Evolutionary conservation across 768 basidiomycete species (phyloP).

Genomic region (Asterophora parasitica): DNA sequence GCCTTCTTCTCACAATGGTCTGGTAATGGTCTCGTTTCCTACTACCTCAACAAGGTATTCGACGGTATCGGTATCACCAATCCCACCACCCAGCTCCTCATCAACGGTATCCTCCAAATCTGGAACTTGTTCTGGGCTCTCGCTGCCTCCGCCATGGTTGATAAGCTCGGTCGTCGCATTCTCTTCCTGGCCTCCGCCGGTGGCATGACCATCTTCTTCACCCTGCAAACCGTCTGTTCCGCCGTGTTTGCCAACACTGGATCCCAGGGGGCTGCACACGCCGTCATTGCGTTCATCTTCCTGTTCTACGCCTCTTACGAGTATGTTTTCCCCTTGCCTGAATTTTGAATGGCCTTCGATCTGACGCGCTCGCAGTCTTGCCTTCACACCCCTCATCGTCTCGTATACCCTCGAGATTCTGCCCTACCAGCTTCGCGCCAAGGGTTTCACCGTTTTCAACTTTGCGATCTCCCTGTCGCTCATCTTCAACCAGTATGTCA

Average conservation of each 20-base stretch:
- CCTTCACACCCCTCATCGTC: slow-evolving; percentile 83
- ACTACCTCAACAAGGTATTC: slow-evolving; percentile 76
- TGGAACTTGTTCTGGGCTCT: slow-evolving; percentile 72
- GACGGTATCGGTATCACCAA: slow-evolving; percentile 61
- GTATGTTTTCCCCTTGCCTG: slow-evolving; percentile 22
- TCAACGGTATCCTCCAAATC: slow-evolving; percentile 82
- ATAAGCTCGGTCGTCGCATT: slow-evolving; percentile 64
- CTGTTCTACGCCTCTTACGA: slow-evolving; percentile 77
- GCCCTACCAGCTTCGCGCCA: slow-evolving; percentile 78
- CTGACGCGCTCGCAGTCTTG: slow-evolving; percentile 39
- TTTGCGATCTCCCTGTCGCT: slow-evolving; percentile 73
- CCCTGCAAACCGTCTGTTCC: slow-evolving; percentile 62
- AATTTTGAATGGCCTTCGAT: neutral
- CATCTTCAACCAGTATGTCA: slow-evolving; percentile 88
- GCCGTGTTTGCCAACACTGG: slow-evolving; percentile 46
- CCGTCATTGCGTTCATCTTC: slow-evolving; percentile 83
- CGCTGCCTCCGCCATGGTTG: slow-evolving; percentile 53
- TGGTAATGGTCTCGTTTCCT: slow-evolving; percentile 79
- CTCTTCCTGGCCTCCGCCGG: slow-evolving; percentile 58
- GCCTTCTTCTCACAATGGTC: slow-evolving; percentile 88
- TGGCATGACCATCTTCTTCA: slow-evolving; percentile 66
- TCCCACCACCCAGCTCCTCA: slow-evolving; percentile 62
- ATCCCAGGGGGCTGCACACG: slow-evolving; percentile 46
- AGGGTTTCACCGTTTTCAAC: slow-evolving; percentile 80
- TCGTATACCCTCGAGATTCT: slow-evolving; percentile 88